Evolutionary conservation across 305 asterid genomes (phyloP).

Genomic region (Fraxinus paxiana): DNA sequence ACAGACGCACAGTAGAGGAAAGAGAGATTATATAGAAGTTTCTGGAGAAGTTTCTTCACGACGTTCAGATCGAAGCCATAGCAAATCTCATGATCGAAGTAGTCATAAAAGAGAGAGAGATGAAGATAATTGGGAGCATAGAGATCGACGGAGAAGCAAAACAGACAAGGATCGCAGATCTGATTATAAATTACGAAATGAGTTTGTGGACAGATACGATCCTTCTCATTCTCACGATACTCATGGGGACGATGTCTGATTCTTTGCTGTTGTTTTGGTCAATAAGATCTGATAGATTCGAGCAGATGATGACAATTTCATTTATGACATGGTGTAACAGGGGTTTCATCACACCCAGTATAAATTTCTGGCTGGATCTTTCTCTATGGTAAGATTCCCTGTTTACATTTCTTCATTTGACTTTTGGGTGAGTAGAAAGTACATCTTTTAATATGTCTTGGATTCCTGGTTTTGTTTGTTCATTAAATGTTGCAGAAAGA

Average conservation of each 20-base stretch:
- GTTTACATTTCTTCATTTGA: conserved; percentile 10
- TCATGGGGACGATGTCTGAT: conserved; percentile 23
- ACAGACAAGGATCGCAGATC: conserved; percentile 29
- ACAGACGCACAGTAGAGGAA: conserved; percentile 29
- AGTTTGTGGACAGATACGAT: conserved; percentile 74
- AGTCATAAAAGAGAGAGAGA: conserved; percentile 40
- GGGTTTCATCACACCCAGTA: not conserved
- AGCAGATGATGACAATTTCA: conserved; percentile 17
- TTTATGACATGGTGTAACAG: not conserved
- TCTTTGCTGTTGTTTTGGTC: not conserved
- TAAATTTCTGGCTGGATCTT: conserved; percentile 7
- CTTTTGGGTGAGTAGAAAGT: conserved; percentile 22
- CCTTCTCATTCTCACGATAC: conserved; percentile 44
- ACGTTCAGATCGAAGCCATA: conserved; percentile 35
- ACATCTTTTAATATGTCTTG: conserved; percentile 21
- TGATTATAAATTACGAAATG: conserved; percentile 22
- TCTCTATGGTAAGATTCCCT: conserved; percentile 31
- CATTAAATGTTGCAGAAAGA: conserved; percentile 51
- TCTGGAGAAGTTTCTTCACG: conserved; percentile 31
- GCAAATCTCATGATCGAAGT: conserved; percentile 38
- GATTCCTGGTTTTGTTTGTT: conserved; percentile 26
- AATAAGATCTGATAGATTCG: not conserved
- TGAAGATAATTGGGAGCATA: conserved; percentile 32
- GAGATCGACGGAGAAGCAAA: conserved; percentile 37
- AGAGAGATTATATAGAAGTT: conserved; percentile 26